Base-by-base conservation (phyloP, 495 filamentous ascomycete species). In the Annulohypoxylon moriforme region DNA sequence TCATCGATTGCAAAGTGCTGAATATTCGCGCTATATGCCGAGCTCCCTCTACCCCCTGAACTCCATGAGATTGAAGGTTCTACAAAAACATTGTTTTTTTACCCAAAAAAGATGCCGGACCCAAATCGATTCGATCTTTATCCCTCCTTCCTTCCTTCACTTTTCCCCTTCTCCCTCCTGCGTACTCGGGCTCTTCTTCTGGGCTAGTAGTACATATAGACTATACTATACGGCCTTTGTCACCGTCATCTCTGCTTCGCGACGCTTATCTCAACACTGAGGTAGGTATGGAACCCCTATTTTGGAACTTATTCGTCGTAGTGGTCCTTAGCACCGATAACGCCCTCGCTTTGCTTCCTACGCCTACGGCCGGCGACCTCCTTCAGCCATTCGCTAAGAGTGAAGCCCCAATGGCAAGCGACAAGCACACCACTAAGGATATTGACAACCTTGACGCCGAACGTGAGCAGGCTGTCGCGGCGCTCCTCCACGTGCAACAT, bases 401-500 rank as follows among this genome's bases (percentile, higher is more conserved):
- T 84, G 50, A 83, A 89, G 50, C 86, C 83, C 88, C 88, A 90
- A 70, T 88, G 85, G 10, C 85, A 87, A 4, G 87, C 85, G 20
- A 90, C 88, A 63, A 90, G 60, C 36, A 88, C 88, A 33, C 88
- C 88, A 57, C 84, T 85, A 13, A 90, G 75, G 33, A 90, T 81
- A 74, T 90, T 87, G 18, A 88, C 88, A 33, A 96, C 78, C 76
- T 94, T 87, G 72, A 99, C 86, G 36, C 94, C 38, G 74, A 98
- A 86, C 22, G 85, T 82, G 61, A 97, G 78, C 60, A 98, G 84
- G 16, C 91, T 85, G 42, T 88, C 89, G 71, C 95, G 85, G 75
- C 90, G 89, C 82, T 98, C 96, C 69, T 90, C 90, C 59, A 99
- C 89, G 24, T 90, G 89, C 29, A 99, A 83, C 72, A 93, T 78